Conservation (phyloP, 345 rosid genomes). For the Acer negundo region DNA sequence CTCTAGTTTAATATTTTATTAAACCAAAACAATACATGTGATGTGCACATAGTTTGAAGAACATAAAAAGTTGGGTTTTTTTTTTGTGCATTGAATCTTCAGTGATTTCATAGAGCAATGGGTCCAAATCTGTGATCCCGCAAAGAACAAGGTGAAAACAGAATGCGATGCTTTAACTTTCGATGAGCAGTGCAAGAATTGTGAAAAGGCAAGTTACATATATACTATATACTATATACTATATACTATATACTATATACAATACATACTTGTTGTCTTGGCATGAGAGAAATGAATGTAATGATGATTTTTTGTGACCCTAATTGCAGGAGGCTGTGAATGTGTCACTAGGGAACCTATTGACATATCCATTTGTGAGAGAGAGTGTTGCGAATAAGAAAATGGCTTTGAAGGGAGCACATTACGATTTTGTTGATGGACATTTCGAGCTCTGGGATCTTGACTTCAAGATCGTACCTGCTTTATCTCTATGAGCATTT, state of each 20-base stretch:
- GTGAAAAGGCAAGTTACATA: conserved; percentile 68
- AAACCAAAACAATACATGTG: neutral
- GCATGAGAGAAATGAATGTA: neutral
- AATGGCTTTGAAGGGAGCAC: conserved; percentile 63
- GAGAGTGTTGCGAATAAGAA: conserved; percentile 56
- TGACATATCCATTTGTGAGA: conserved; percentile 82
- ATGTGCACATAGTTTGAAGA: neutral
- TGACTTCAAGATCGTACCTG: conserved; percentile 47
- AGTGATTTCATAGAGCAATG: conserved; percentile 92
- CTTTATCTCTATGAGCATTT: conserved; percentile 30
- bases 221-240: no score
- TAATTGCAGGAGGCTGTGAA: conserved; percentile 74
- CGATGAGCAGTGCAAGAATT: conserved; percentile 71
- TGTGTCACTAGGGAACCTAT: conserved; percentile 67
- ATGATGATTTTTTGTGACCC: neutral
- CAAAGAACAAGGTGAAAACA: conserved; percentile 70
- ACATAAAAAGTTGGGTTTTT: neutral
- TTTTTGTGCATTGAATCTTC: conserved; percentile 16
- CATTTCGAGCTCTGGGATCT: conserved; percentile 80
- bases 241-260: no score
- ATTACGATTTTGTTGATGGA: conserved; percentile 73
- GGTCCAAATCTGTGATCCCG: conserved; percentile 77
- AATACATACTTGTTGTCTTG: no score
- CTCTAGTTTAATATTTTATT: neutral
- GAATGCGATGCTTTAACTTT: conserved; percentile 41